A percentile compares a stretch with the other conserved stretches of the same genome.
Evolutionary conservation across 129 eudicot genomes (phyloP).

Genomic region (Scalesia atractyloides): DNA sequence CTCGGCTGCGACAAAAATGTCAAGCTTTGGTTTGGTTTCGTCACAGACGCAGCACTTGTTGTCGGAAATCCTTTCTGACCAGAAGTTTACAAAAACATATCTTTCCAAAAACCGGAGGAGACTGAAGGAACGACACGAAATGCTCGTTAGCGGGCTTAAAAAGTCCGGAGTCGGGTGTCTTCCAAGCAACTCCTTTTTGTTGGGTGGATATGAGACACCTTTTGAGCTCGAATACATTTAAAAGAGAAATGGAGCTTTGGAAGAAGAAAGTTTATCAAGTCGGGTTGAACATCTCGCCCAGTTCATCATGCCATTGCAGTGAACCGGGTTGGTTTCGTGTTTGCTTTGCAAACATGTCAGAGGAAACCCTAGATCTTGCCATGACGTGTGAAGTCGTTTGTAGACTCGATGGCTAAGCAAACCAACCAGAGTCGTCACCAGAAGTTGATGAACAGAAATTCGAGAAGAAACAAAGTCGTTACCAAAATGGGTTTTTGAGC

Average conservation of each 20-base stretch:
- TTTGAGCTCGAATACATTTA: background rate
- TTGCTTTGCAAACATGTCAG: conserved; percentile 9
- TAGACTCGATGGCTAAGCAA: conserved; percentile 1
- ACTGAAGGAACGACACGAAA: background rate
- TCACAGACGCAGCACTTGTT: background rate
- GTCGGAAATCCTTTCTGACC: conserved; percentile 19
- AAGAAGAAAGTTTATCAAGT: conserved; percentile 14
- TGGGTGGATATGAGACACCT: conserved; percentile 21
- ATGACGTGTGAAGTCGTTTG: conserved; percentile 14
- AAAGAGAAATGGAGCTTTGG: conserved; percentile 16
- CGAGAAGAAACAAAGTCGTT: conserved; percentile 17
- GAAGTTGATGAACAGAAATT: background rate
- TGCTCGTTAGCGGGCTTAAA: conserved; percentile 3
- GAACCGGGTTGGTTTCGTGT: conserved; percentile 18
- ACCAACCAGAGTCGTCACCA: background rate
- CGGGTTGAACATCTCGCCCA: conserved; percentile 14
- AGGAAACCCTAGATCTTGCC: conserved; percentile 5
- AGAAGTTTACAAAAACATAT: conserved; percentile 9
- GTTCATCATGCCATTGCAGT: conserved; percentile 5
- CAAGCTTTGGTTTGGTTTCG: conserved; percentile 12
- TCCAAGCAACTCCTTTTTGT: conserved; percentile 2
- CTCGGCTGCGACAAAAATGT: conserved; percentile 14
- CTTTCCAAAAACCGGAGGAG: background rate
- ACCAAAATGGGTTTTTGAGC: conserved; percentile 19
- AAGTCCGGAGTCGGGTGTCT: background rate